phyloP scores from a whole-genome alignment of 1,284 basidiomycete genomes.

The Ustilago loliicola region DNA sequence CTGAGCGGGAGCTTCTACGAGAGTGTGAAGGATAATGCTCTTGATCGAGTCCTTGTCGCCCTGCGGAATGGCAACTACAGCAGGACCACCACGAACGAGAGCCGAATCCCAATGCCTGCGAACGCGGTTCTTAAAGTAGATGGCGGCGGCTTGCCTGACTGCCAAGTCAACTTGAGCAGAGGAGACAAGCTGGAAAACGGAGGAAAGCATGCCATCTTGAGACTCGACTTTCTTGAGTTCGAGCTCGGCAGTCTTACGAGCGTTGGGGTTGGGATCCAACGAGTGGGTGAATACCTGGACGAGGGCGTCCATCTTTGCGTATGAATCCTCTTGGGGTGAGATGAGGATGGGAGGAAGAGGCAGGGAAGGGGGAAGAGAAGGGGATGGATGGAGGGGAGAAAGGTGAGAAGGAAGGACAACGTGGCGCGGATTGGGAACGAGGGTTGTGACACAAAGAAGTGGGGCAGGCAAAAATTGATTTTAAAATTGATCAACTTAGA shows the following conservation, averaged over 20 bases:
- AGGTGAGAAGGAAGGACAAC: not conserved
- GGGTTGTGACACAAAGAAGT: slow-evolving; percentile 2
- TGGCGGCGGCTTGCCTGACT: slow-evolving; percentile 65
- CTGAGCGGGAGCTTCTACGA: slow-evolving; percentile 54
- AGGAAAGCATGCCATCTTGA: slow-evolving; percentile 66
- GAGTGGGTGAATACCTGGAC: slow-evolving; percentile 52
- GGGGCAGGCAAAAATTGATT: slow-evolving; percentile 12
- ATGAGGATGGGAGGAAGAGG: slow-evolving; percentile 6
- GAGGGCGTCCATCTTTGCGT: slow-evolving; percentile 47
- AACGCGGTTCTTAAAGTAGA: slow-evolving; percentile 69
- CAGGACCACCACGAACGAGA: slow-evolving; percentile 25
- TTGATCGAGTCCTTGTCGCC: slow-evolving; percentile 58
- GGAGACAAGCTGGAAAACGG: slow-evolving; percentile 63
- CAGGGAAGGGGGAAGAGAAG: not conserved
- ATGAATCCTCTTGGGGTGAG: not conserved
- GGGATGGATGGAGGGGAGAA: not conserved
- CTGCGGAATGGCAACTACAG: slow-evolving; percentile 41
- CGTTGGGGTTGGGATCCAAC: slow-evolving; percentile 63
- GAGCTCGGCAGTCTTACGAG: slow-evolving; percentile 66
- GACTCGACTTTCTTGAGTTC: slow-evolving; percentile 66
- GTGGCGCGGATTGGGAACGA: too few species aligned
- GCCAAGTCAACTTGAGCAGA: slow-evolving; percentile 55
- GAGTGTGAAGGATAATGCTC: slow-evolving; percentile 53
- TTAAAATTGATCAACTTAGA: slow-evolving; percentile 3
- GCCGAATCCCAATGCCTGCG: slow-evolving; percentile 61